A percentile compares a stretch with the other conserved stretches of the same genome.
These are phyloP conservation scores for Pseudogymnoascus verrucosus DNA, from an alignment of 2,329 filamentous ascomycete genomes.

Conservation along the genomic window DNA sequence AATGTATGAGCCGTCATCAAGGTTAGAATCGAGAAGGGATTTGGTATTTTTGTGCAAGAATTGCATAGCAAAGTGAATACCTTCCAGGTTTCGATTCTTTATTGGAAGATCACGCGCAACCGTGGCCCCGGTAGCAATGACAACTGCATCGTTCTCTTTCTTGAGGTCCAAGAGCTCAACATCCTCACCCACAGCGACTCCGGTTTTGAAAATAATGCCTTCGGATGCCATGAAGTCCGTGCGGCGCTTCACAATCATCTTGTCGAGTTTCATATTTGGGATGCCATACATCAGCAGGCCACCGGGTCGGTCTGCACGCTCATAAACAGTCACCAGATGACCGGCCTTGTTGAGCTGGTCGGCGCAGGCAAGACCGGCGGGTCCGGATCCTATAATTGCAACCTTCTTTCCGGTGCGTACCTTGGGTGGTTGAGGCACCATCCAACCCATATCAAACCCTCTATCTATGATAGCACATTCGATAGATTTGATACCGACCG, in stretches of 20 bases:
- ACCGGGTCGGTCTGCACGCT: slow-evolving; percentile 83
- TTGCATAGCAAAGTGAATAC: slow-evolving; percentile 94
- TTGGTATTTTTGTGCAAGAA: slow-evolving; percentile 98
- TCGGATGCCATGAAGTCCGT: slow-evolving; percentile 92
- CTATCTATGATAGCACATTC: slow-evolving; percentile 97
- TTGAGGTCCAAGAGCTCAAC: slow-evolving; percentile 64
- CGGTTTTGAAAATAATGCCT: slow-evolving; percentile 74
- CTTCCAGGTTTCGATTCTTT: slow-evolving; percentile 76
- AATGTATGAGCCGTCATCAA: slow-evolving; percentile 78
- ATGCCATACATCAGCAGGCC: slow-evolving; percentile 97
- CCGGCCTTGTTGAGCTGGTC: slow-evolving; percentile 93
- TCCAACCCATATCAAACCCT: slow-evolving; percentile 97
- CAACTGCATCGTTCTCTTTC: slow-evolving; percentile 68
- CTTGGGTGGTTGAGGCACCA: slow-evolving; percentile 73
- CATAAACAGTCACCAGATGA: slow-evolving; percentile 82
- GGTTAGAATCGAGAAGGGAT: slow-evolving; percentile 85
- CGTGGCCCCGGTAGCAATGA: slow-evolving; percentile 87
- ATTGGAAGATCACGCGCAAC: slow-evolving; percentile 90
- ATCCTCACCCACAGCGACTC: slow-evolving; percentile 69
- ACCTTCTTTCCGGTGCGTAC: slow-evolving; percentile 81
- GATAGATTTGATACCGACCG: slow-evolving; percentile 96
- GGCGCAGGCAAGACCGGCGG: slow-evolving; percentile 79
- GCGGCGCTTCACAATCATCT: slow-evolving; percentile 90
- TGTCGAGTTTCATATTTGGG: slow-evolving; percentile 99
- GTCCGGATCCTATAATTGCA: slow-evolving; percentile 85